Evolutionary conservation across 345 rosid genomes (phyloP), one percentile per base, ranked within the genome.

Genomic region (Cardamine chenopodiifolia): DNA sequence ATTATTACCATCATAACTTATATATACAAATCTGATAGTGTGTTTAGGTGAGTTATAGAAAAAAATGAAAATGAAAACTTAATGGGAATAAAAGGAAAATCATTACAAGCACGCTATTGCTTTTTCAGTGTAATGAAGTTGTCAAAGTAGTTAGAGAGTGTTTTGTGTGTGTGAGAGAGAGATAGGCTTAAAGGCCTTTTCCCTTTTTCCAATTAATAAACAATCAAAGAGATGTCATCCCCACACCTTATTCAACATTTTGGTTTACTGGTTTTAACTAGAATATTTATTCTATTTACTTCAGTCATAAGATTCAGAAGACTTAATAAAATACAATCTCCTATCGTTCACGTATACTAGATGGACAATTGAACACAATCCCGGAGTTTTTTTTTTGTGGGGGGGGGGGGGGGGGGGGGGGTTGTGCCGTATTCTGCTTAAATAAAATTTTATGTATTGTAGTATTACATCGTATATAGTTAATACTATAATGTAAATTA

Each of bases 51-150:
- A 35, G 18, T 35, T 20, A 20, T 20, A 60, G 65, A 37, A 59
- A 18, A 18, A 10, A 14, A 34, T 15, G 13, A 13, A 60, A 60
- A 37, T 44, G 47, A 40, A 37, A 66, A 59, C 68, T 58, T 26
- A 28, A 59, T 31, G 62, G 8, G 11, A 54, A 61, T 17, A 44
- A 68, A 69, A 17, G 25, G 19, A 62, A 62, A 69, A 69, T 76
- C 65, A 76, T 62, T 44, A 62, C 40, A 62, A 20, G 18, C 49
- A 69, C 58, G 65, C 70, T 13, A 53, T 69, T 76, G 52, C 65
- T 76, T 61, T 76, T 76, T 76, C 70, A 54, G 70, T 76, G 79
- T 76, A 76, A 76, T 32, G 75, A 76, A 54, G 79, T 76, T 76
- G 75, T 76, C 75, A 76, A 76, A 76, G 79, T 76, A 55, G 79